Evolutionary conservation across 1,139 yeast species (phyloP), one percentile per base, ranked within the genome.

Genomic region (Yamadazyma oceani): DNA sequence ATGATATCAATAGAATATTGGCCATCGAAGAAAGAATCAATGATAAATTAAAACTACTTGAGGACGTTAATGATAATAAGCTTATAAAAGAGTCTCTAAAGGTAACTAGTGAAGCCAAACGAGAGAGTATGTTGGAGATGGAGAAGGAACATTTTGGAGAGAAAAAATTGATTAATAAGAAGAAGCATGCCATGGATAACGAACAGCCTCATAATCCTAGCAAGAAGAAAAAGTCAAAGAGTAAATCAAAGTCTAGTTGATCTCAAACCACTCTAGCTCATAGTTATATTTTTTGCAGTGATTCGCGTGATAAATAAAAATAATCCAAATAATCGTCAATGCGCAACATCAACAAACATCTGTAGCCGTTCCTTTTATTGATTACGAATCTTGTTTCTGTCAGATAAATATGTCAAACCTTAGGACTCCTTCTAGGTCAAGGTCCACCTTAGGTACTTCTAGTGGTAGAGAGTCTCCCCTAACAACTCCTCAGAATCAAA

Each of bases 111-210:
- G 79, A 76, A 29, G 97, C 97, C 17, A 89, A 87, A 63, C 75
- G 97, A 50, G 96, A 89, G 60, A 85, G 96, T 3, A 60, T 83
- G 43, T 79, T 92, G 86, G 96, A 86, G 33, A 89, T 92, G 97
- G 97, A 92, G 44, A 80, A 77, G 49, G 97, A 86, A 45, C 76
- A 80, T 25, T 89, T 89, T 58, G 97, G 97, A 9, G 92, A 86
- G 52, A 75, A 78, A 50, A 75, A 73, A 44, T 75, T 71, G 51
- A 73, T 68, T 26, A 80, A 81, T 44, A 78, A 71, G 50, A 66
- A 64, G 51, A 84, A 75, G 54, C 58, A 58, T 41, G 60, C 21
- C 8, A 19, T 19, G 21, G 21, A 19, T 19, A 19, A 19, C 8
- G 21, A 19, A 19, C 8, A 42, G n/a, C 21, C 14, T 16, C 40